phyloP scores from a whole-genome alignment of 306 rosid genomes.

The Quercus robur region DNA sequence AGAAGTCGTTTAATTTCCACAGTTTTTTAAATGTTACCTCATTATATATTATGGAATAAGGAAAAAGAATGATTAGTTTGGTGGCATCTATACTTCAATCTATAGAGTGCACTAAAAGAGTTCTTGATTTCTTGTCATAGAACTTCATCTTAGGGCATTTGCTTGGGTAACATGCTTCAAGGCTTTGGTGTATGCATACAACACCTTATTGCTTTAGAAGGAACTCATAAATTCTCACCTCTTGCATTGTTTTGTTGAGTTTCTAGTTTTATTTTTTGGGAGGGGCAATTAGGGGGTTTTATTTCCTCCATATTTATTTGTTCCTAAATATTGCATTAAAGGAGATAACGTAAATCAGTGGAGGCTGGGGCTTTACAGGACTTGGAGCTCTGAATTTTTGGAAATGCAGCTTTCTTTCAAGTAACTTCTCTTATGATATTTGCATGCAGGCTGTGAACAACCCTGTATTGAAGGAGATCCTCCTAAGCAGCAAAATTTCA shows the following conservation, averaged over 20 bases:
- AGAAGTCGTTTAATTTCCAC: background rate
- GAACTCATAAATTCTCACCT: background rate
- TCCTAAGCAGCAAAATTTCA: conserved; percentile 46
- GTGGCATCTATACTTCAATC: background rate
- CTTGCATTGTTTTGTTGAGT: background rate
- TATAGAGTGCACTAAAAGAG: background rate
- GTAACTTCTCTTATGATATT: conserved; percentile 1
- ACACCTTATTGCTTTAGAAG: background rate
- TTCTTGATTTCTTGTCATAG: background rate
- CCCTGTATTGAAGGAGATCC: conserved; percentile 60
- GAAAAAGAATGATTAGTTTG: background rate
- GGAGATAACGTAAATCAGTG: background rate
- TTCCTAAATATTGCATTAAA: background rate
- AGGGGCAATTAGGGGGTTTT: background rate
- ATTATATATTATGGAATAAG: background rate
- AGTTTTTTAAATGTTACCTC: background rate
- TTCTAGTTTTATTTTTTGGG: background rate
- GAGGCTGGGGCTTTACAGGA: background rate
- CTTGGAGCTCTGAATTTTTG: background rate
- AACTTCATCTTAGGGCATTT: too few relatives aligned
- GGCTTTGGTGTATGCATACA: background rate
- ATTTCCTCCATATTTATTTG: background rate
- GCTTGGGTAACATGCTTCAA: background rate
- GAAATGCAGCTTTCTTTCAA: background rate
- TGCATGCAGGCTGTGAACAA: conserved; percentile 55